Evolutionary conservation across 2,329 filamentous ascomycete genomes (phyloP).

Genomic region (Aspergillus costaricaensis): DNA sequence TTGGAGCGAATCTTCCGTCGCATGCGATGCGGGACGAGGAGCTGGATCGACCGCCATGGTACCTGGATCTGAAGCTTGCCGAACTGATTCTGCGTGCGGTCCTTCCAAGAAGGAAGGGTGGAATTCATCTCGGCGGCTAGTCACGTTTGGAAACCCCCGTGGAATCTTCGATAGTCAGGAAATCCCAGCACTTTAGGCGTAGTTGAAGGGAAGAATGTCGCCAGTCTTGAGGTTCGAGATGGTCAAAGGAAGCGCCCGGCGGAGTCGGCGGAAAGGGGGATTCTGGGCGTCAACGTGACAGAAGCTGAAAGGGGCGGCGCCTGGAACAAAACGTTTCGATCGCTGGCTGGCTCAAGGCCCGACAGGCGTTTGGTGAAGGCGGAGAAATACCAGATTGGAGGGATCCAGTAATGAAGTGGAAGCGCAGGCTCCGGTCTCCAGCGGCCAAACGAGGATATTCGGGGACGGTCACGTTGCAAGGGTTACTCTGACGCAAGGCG

Average conservation of each 20-base stretch:
- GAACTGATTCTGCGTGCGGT: conserved; percentile 46
- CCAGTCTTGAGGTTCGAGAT: neutral
- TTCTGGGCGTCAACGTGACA: conserved; percentile 23
- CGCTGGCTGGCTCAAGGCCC: conserved; percentile 16
- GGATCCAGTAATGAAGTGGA: conserved; percentile 9
- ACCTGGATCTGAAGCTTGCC: conserved; percentile 49
- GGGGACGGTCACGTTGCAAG: conserved; percentile 32
- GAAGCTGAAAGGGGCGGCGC: conserved; percentile 1
- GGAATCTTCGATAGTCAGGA: conserved; percentile 16
- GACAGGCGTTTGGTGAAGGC: conserved; percentile 11
- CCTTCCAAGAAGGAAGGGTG: conserved; percentile 49
- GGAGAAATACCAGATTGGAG: conserved; percentile 18
- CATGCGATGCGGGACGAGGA: conserved; percentile 63
- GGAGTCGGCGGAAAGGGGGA: conserved; percentile 22
- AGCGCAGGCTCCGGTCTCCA: conserved; percentile 27
- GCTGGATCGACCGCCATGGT: conserved; percentile 53
- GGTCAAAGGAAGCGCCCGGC: conserved; percentile 6
- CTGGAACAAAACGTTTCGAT: conserved; percentile 17
- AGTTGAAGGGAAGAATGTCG: neutral
- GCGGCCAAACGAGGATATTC: conserved; percentile 26
- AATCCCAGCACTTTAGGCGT: neutral
- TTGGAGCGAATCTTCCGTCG: conserved; percentile 69
- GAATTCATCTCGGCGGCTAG: conserved; percentile 37
- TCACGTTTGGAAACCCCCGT: conserved; percentile 23
- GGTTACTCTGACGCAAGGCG: conserved; percentile 33